Evolutionary conservation across 345 rosid genomes (phyloP), one percentile per base, ranked within the genome.

Genomic region (Eucalyptus pumila): DNA sequence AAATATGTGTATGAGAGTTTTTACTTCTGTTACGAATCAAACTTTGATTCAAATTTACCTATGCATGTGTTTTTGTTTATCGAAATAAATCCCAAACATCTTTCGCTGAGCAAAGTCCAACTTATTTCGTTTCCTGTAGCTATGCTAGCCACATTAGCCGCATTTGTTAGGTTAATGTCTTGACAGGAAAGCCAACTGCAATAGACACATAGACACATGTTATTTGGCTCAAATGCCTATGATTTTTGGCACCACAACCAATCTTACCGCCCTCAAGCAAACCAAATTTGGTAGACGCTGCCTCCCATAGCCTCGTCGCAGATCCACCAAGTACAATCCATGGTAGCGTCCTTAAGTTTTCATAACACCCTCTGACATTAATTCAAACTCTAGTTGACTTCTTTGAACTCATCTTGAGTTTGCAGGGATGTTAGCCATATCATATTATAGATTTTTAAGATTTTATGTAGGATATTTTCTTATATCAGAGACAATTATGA

Each of bases 1-100:
- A 52, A 21, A 52, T 21, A 52, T 2, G 58, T 52, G 26, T 21
- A 21, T 21, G 58, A 1, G 8, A 52, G 24, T 52, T 52, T 52
- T 52, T 52, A 21, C 58, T 8, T 52, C 0, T 0, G 24, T 2
- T 52, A 2, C 2, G 1, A 52, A 52, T 52, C 58, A 8, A 8
- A 52, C 11, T 52, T 52, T 4, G 58, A 52, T 52, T 52, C 58
- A 52, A 52, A 52, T 52, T 52, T 52, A 52, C 1, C 58, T 19
- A 8, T 19, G 1, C 58, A 52, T 19, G 11, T 19, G 58, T 52
- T 52, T 19, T 52, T 52, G 10, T 52, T 52, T 8, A 52, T 52
- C 11, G 1, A 52, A 52, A 19, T 52, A 52, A 52, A 52, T 52
- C 58, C 58, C 58, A 52, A 52, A 19, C 58, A 19, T 52, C 58